These are phyloP conservation scores for Fusarium multiceps DNA, from an alignment of 2,329 filamentous ascomycete species.

Conservation along the genomic window DNA sequence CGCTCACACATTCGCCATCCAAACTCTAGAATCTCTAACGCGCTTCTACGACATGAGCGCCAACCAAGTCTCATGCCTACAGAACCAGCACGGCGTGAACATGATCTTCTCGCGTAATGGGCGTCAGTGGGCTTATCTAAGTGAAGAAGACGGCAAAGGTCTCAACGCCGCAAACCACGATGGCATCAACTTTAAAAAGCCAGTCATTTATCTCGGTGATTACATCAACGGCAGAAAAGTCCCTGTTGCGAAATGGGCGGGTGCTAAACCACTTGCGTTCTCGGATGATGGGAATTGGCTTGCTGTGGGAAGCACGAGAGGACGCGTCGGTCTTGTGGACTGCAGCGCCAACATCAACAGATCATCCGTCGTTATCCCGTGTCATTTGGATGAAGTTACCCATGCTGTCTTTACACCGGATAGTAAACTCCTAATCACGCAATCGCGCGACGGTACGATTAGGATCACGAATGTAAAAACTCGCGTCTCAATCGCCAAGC, in stretches of 20 bases:
- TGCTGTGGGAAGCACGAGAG: slow-evolving; percentile 37
- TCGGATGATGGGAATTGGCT: slow-evolving; percentile 40
- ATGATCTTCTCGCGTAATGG: slow-evolving; percentile 40
- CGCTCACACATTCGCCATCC: slow-evolving; percentile 37
- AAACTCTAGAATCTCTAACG: slow-evolving; percentile 43
- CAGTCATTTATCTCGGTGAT: slow-evolving; percentile 40
- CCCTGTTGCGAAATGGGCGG: slow-evolving; percentile 38
- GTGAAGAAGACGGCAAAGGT: slow-evolving; percentile 42
- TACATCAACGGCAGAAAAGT: slow-evolving; percentile 39
- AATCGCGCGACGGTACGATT: slow-evolving; percentile 47
- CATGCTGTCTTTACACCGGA: slow-evolving; percentile 46
- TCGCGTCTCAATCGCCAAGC: slow-evolving; percentile 43
- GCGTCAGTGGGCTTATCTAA: slow-evolving; percentile 43
- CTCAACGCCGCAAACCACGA: slow-evolving; percentile 38
- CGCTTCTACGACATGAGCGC: slow-evolving; percentile 42
- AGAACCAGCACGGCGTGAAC: slow-evolving; percentile 43
- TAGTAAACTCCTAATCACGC: slow-evolving; percentile 37
- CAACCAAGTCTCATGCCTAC: slow-evolving; percentile 33
- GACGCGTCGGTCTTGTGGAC: slow-evolving; percentile 43
- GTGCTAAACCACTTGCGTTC: slow-evolving; percentile 42
- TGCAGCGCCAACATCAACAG: slow-evolving; percentile 26
- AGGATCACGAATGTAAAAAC: slow-evolving; percentile 40
- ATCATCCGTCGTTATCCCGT: slow-evolving; percentile 32
- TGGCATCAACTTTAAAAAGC: slow-evolving; percentile 39
- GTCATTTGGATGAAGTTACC: slow-evolving; percentile 43